Evolutionary conservation across 768 basidiomycete genomes (phyloP), one percentile per base, ranked within the genome.

Genomic region (Pluteus cervinus): DNA sequence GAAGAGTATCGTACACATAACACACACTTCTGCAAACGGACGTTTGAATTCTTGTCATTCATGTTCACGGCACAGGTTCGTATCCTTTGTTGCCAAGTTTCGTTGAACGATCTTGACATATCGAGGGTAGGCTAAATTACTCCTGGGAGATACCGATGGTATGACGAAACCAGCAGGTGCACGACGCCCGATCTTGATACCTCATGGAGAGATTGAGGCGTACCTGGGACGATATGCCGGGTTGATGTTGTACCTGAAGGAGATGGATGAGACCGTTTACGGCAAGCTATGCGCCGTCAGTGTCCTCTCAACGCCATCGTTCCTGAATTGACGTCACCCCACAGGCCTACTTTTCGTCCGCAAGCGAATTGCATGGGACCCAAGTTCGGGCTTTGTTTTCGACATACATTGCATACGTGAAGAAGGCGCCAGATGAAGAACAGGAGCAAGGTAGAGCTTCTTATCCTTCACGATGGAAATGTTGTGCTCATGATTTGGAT

Each of bases 251-350:
- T 98, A 94, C 54, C 62, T 97, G 40, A 93, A 90, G 56, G 94
- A 98, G 65, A 94, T 97, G 87, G 92, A 96, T 43, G 89, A 96
- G 56, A 63, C 61, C 38, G 61, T 86, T 16, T 98, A 97, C 55
- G 84, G 81, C 29, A 89, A 86, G 52, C 62, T 97, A 21, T 97
- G 92, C 53, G 89, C 84, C 25, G 94, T 94, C 52, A 40, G 85
- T 70, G 4, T n/a, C 25, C 22, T 36, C 25, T 36, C 24, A 14
- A 34, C 28, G 17, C 29, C 29, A 17, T 39, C 14, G 7, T 21
- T 16, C 30, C 26, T 25, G 14, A 12, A 29, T 24, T 22, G 39
- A 36, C 36, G 22, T 50, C 18, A 43, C 8, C 14, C n/a, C 21
- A 3, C 53, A 98, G 94, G 79, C 83, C 4, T 98, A 98, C 63